Conservation (phyloP, 176 grass and related monocot genomes). For the Alopecurus myosuroides region DNA sequence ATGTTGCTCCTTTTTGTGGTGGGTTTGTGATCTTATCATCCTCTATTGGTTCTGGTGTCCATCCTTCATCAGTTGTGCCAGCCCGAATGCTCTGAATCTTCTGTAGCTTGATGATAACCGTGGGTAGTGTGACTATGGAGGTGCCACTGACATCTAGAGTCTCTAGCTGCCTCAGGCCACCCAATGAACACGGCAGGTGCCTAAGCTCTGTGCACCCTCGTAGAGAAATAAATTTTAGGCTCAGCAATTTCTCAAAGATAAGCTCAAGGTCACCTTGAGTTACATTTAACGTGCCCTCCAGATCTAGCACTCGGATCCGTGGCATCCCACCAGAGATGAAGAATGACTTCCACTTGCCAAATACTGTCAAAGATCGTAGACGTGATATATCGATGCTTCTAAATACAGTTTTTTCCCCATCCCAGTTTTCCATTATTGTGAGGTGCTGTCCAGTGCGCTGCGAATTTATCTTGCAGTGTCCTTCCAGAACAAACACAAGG, state of each 20-base stretch:
- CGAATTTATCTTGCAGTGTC: not conserved
- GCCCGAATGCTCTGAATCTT: too few species aligned
- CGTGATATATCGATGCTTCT: not conserved
- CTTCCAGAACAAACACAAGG: not conserved
- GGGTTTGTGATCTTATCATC: too few species aligned
- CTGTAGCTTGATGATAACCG: too few species aligned
- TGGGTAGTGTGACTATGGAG: not conserved
- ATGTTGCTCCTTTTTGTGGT: too few species aligned
- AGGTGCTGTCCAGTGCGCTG: not conserved
- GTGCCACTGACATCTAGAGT: not conserved
- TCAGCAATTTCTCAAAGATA: not conserved
- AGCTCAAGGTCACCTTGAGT: not conserved
- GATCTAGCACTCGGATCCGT: conserved; percentile 1
- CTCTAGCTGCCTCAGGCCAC: not conserved
- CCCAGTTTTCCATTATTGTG: not conserved
- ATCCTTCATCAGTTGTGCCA: too few species aligned
- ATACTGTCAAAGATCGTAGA: not conserved
- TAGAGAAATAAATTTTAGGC: conserved; percentile 19
- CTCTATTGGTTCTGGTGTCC: too few species aligned
- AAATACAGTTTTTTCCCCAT: not conserved
- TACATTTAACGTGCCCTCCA: not conserved
- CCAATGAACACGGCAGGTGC: not conserved
- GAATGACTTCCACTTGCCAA: not conserved
- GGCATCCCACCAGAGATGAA: not conserved
- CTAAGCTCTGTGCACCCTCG: not conserved